phyloP scores from a whole-genome alignment of 768 basidiomycete species.

The Crucibulum laeve region DNA sequence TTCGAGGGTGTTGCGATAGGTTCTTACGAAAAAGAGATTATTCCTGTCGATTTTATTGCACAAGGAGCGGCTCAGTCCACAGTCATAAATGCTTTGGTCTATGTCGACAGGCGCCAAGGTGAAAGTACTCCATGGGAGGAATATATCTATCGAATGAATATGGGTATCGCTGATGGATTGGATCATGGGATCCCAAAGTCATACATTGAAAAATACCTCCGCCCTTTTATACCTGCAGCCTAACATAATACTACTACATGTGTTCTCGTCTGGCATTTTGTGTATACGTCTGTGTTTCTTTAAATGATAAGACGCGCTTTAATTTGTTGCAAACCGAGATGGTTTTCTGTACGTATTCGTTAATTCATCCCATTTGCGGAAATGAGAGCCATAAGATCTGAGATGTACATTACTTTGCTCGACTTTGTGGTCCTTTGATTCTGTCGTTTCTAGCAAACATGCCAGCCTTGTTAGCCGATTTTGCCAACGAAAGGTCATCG shows the following conservation, averaged over 20 bases:
- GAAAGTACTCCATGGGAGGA: constrained; percentile 31
- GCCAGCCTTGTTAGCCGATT: no score
- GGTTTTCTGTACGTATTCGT: no score
- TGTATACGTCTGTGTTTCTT: no score
- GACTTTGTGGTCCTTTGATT: no score
- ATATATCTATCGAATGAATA: constrained; percentile 43
- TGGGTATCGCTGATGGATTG: constrained; percentile 36
- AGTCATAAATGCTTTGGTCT: constrained; percentile 29
- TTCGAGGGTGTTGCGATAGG: constrained; percentile 32
- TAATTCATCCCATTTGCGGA: not conserved
- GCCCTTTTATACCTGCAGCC: constrained; percentile 32
- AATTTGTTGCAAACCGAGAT: no score
- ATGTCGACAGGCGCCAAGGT: constrained; percentile 31
- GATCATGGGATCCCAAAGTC: constrained; percentile 31
- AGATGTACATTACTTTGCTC: not conserved
- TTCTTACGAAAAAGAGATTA: constrained; percentile 30
- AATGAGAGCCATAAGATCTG: not conserved
- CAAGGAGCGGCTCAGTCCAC: not conserved
- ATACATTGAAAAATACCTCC: constrained; percentile 40
- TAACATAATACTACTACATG: no score
- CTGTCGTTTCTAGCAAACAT: no score
- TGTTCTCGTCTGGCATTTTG: no score
- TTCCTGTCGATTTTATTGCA: constrained; percentile 20
- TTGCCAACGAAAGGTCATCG: no score
- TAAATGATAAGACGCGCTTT: no score